Evolutionary conservation across 176 grass and related monocot genomes (phyloP).

Genomic region (Aegilops umbellulata): DNA sequence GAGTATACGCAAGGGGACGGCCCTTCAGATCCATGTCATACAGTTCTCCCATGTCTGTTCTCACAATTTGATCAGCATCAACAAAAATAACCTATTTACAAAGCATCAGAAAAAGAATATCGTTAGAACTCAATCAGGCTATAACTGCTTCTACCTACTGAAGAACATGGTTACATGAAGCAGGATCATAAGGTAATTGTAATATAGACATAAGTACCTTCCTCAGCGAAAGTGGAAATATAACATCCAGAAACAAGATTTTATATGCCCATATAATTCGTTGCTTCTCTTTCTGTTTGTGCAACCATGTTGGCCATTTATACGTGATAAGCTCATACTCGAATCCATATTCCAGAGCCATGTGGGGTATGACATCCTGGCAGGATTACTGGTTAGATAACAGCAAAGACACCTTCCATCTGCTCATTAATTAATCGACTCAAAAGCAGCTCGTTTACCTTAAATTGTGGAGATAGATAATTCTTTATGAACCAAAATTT

Average conservation of each 20-base stretch:
- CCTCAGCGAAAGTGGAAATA: slow-evolving; percentile 91
- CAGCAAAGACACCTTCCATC: slow-evolving; percentile 13
- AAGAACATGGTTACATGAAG: slow-evolving; percentile 9
- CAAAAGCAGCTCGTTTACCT: slow-evolving; percentile 52
- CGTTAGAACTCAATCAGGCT: slow-evolving; percentile 17
- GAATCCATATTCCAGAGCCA: slow-evolving; percentile 91
- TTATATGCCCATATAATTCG: slow-evolving; percentile 99
- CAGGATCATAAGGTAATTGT: not conserved
- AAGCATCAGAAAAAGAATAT: slow-evolving; percentile 13
- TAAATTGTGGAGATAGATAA: slow-evolving; percentile 99
- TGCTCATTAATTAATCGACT: slow-evolving; percentile 27
- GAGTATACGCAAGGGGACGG: slow-evolving; percentile 92
- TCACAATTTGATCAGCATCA: slow-evolving; percentile 97
- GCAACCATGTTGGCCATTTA: slow-evolving; percentile 99
- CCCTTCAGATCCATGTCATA: slow-evolving; percentile 98
- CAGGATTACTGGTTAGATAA: slow-evolving; percentile 32
- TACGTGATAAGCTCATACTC: slow-evolving; percentile 97
- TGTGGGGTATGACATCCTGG: slow-evolving; percentile 95
- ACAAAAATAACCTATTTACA: slow-evolving; percentile 91
- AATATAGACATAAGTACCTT: slow-evolving; percentile 50
- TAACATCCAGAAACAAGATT: slow-evolving; percentile 99
- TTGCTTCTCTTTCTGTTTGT: slow-evolving; percentile 99
- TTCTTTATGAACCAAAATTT: slow-evolving; percentile 99
- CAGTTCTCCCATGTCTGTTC: slow-evolving; percentile 98
- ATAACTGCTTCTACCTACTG: slow-evolving; percentile 9